Conservation (phyloP, 1,139 yeast genomes). For the Debaryomycetaceae sp. region DNA sequence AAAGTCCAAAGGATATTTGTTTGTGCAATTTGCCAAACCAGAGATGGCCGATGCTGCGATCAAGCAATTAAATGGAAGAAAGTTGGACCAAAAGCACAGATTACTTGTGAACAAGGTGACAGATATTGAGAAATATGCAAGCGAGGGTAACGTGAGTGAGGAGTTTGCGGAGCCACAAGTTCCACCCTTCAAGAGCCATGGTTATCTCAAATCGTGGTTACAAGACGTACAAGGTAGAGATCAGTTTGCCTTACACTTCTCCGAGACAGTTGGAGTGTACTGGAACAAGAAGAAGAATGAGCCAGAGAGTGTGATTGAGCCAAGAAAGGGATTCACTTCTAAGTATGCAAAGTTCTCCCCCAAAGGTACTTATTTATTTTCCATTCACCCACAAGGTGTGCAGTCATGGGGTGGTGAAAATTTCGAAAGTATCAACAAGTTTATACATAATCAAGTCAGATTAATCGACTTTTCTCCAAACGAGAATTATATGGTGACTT, state of each 20-base stretch:
- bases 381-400: conserved; percentile 92
- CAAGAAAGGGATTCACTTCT: conserved; percentile 82
- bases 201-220: conserved; percentile 87
- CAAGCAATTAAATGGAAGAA: conserved; percentile 78
- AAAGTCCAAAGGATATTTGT: conserved; percentile 81
- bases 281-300: conserved; percentile 81
- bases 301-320: conserved; percentile 76
- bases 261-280: conserved; percentile 77
- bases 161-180: conserved; percentile 70
- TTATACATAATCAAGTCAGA: conserved; percentile 86
- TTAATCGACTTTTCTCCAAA: conserved; percentile 89
- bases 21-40: conserved; percentile 73
- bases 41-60: conserved; percentile 77
- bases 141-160: conserved; percentile 59
- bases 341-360: conserved; percentile 90
- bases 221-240: conserved; percentile 88
- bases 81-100: conserved; percentile 91
- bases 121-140: conserved; percentile 81
- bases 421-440: conserved; percentile 72
- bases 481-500: conserved; percentile 86
- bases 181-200: conserved; percentile 69
- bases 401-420: conserved; percentile 94
- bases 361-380: conserved; percentile 82
- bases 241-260: conserved; percentile 78
- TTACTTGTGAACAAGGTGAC: conserved; percentile 77